Conservation (phyloP, 257 asterid genomes). For the Mitragyna speciosa region DNA sequence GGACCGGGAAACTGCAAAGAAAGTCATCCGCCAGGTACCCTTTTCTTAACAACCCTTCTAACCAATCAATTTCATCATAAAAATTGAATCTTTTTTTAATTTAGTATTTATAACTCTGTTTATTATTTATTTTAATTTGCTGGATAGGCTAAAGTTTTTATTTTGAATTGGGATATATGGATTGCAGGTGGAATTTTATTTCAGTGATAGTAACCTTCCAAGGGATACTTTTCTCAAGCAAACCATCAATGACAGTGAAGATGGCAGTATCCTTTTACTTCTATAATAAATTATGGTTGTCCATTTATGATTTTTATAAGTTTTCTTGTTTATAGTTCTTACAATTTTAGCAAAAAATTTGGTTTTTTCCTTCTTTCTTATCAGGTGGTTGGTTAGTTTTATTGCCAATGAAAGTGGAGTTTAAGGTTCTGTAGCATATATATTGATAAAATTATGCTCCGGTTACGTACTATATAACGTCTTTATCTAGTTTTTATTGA, state of each 20-base stretch:
- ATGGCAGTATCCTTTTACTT: slow-evolving; percentile 77
- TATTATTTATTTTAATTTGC: neutral
- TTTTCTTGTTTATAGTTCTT: neutral
- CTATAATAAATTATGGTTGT: neutral
- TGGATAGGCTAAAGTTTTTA: neutral
- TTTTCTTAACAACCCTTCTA: neutral
- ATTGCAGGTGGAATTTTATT: slow-evolving; percentile 92
- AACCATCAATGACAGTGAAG: slow-evolving; percentile 71
- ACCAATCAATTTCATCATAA: neutral
- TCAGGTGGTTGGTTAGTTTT: neutral
- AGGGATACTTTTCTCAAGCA: slow-evolving; percentile 65
- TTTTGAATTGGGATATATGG: neutral
- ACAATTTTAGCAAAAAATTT: neutral
- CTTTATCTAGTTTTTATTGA: neutral
- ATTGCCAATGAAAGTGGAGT: neutral
- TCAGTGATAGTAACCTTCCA: slow-evolving; percentile 98
- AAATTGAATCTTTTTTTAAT: neutral
- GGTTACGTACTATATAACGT: neutral
- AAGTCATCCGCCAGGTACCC: slow-evolving; percentile 86
- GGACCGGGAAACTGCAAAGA: slow-evolving; percentile 76
- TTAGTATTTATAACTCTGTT: neutral
- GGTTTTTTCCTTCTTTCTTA: neutral
- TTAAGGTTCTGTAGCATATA: neutral
- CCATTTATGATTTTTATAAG: neutral
- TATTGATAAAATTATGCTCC: too few relatives aligned